Base-by-base conservation (phyloP, 1,139 yeast genomes). In the Eremothecium sinecaudum region DNA sequence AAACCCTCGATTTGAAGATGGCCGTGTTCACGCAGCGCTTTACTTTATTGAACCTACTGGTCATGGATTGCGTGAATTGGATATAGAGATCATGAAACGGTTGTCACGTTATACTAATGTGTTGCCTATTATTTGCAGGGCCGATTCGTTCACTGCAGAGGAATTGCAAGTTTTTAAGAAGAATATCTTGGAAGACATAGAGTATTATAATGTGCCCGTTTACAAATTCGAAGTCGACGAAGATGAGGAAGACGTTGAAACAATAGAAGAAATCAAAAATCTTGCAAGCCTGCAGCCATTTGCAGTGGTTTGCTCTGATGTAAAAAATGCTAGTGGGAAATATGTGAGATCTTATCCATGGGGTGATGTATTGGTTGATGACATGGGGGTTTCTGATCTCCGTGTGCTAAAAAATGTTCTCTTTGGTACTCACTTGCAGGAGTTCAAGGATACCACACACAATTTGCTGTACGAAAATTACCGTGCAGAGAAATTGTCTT, bases 381-480 rank as follows among this genome's bases (percentile, higher is more conserved):
- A 76, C 46, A 72, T 77, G 29, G 68, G 67, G 31, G 63, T 69
- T 41, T 72, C 80, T 37, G 90, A 80, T 51, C 72, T 80, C 50
- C 57, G 73, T 7, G 60, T 73, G 12, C 63, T 80, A 53, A 78
- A 75, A 48, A 73, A 75, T 36, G 84, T 80, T 1, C 56, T 80
- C 25, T 71, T 80, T 48, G 83, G 86, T 24, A 71, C 84, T 7
- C 90, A 80, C 52, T 65, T 80, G 48, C 84, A 78, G 57, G 90
- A 80, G 53, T 75, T 80, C 59, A 80, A 80, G 59, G 92, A 80
- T 52, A 72, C 78, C 48, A 79, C 90, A 17, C 86, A 79, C 49
- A 86, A 78, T 53, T 75, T 79, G 59, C 61, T 80, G 42, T 80
- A 80, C 56, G 92, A 80, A 52, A 75, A 79, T 40, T 80, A 80